Conservation (phyloP, 208 protist genomes). For the Angomonas ambiguus region DNA sequence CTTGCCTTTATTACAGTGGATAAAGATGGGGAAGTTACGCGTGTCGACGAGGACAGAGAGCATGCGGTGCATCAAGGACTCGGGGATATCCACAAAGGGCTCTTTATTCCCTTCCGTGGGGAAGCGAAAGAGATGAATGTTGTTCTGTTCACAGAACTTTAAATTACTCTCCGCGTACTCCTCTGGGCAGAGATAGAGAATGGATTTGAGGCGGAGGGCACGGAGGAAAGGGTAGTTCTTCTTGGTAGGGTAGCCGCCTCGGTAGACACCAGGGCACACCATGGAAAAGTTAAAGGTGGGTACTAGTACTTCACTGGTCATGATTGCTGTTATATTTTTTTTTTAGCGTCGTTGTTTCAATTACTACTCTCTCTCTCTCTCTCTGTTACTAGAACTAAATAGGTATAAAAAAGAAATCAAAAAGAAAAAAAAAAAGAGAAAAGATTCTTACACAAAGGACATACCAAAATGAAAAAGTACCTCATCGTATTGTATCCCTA, state of each 20-base stretch:
- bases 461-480: too few species aligned
- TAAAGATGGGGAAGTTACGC: slow-evolving; percentile 94
- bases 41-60: slow-evolving; percentile 80
- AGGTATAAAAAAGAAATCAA: too few species aligned
- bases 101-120: slow-evolving; percentile 96
- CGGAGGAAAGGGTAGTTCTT: slow-evolving; percentile 97
- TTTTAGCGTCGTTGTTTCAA: too few species aligned
- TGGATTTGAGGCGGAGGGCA: slow-evolving; percentile 90
- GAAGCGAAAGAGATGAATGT: slow-evolving; percentile 86
- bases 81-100: slow-evolving; percentile 96
- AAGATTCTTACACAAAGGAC: too few species aligned
- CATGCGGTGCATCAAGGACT: slow-evolving; percentile 87
- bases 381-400: too few species aligned
- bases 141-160: slow-evolving; percentile 90
- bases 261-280: slow-evolving; percentile 95
- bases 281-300: slow-evolving; percentile 94
- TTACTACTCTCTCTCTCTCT: too few species aligned
- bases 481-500: too few species aligned
- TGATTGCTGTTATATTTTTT: slow-evolving; percentile 9
- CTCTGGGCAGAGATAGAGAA: slow-evolving; percentile 94
- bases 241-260: slow-evolving; percentile 94
- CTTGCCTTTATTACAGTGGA: slow-evolving; percentile 98
- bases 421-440: too few species aligned
- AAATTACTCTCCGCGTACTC: slow-evolving; percentile 91
- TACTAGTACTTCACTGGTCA: slow-evolving; percentile 54